Base-by-base conservation (phyloP, 805 yeast species). In the Danielia reshetovae region DNA sequence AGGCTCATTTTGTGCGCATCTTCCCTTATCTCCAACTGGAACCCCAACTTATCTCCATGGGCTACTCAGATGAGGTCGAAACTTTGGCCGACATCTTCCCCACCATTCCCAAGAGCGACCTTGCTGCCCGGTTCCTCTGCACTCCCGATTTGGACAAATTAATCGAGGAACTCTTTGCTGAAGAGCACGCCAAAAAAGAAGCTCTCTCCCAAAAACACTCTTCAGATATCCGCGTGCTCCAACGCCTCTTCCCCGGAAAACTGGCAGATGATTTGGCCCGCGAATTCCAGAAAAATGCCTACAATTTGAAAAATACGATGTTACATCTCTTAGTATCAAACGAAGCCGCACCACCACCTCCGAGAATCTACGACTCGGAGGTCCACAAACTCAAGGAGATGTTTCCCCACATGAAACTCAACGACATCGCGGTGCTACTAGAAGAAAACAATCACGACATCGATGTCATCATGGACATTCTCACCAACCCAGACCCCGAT, bases 341-440 rank as follows among this genome's bases (percentile, higher is more conserved):
- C 8, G 27, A n/a, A 9, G 11, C 18, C 13, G 26, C 19, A 4
- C 21, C 26, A 3, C 18, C 32, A 5, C 19, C 24, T 10, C 19
- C 13, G 15, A 12, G 29, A 7, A 27, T 17, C 21, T 19, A 28
- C 30, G 7, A 22, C 12, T 19, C 13, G 22, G 42, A 43, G 3
- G 58, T 54, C 9, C 39, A 39, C 36, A 52, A 49, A 18, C 44
- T 72, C 19, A 44, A 50, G 30, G 68, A 63, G 10, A 64, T 77
- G 54, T 75, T 77, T 39, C 81, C 81, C 0, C 50, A 64, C 11
- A 40, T 61, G 2, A 59, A 63, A 2, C 26, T 50, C 4, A 52
- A 44, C 2, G 40, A 43, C 6, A 51, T 77, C 6, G 42, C 54
- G 3, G 40, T 48, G 2, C 54, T 55, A 3, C 54, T 65, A 12